Base-by-base conservation (phyloP, 148 eudicot species). In the Cornus kousa region DNA sequence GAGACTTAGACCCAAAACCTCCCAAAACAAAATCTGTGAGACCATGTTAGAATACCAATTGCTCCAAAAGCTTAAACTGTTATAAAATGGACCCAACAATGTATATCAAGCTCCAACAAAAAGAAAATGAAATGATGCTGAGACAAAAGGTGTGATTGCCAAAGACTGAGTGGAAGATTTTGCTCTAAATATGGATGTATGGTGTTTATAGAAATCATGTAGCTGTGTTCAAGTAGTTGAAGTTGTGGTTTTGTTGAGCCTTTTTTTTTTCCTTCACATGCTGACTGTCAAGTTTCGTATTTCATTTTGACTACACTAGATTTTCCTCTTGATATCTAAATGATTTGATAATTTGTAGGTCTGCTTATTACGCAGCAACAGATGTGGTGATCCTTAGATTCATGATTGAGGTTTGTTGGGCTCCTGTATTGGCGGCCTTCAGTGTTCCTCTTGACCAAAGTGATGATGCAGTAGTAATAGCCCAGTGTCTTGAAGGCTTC, bases 371-470 rank as follows among this genome's bases (percentile, higher is more conserved):
- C 89, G 98, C 99, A 33, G 99, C 99, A 71, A 94, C 98, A 77
- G 97, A 97, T 88, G 94, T 87, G 67, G 95, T 91, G 84, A 97
- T 97, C 79, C 91, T 97, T 66, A 88, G 98, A 76, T 97, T 97
- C 93, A 97, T 97, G 99, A 85, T 97, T 62, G 99, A 97, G 87
- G 97, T 85, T 39, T 97, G 96, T 80, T 97, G 99, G 99, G 99
- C 99, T 79, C 99, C 99, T 71, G 92, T 94, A 97, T 87, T 97
- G 90, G 99, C 98, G 60, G 99, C 99, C 77, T 97, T 97, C 85
- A 97, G 98, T 81, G 99, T 97, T 84, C 96, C 99, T 72, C 95
- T 97, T 78, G 99, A 97, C 79, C 99, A 89, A 91, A 94, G 92
- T 88, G 99, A 97, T 19, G 99, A 97, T 81, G 94, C 89, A 74